Percentiles rank a stretch among this genome's conserved stretches.
phyloP scores from a whole-genome alignment of 768 basidiomycete species.

The Imleria badia region DNA sequence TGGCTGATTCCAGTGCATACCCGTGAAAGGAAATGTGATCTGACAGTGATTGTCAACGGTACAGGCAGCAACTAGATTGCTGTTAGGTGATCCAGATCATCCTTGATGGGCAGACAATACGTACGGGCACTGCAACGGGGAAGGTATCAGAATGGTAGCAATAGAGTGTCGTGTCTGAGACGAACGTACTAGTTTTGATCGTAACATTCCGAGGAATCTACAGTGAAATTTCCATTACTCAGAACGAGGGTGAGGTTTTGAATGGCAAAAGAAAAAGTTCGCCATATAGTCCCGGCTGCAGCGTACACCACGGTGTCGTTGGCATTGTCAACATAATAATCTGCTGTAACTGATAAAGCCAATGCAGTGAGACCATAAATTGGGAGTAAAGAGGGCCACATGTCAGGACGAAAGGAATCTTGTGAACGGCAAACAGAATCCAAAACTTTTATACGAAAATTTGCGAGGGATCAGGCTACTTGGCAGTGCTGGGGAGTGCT shows the following conservation, averaged over 20 bases:
- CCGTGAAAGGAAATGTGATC: constrained; percentile 16
- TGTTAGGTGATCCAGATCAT: neutral
- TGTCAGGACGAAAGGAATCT: neutral
- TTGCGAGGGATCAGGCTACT: neutral
- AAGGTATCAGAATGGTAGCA: neutral
- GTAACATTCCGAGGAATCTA: constrained; percentile 17
- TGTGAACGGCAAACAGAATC: neutral
- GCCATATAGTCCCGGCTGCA: neutral
- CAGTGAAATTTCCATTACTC: neutral
- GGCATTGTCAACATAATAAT: constrained; percentile 16
- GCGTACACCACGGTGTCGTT: constrained; percentile 7
- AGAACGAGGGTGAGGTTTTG: constrained; percentile 1
- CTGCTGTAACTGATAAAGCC: neutral
- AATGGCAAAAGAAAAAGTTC: neutral
- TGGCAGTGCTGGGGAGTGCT: too few relatives aligned
- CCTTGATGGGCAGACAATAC: neutral
- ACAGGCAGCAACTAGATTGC: constrained; percentile 10
- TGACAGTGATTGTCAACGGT: neutral
- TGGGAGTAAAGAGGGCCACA: neutral
- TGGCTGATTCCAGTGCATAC: neutral
- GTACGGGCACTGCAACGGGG: constrained; percentile 8
- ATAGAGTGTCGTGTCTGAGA: neutral
- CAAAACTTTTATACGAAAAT: neutral
- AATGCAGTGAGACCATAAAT: neutral
- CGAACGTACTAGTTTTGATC: constrained; percentile 14